These are phyloP conservation scores for Leccinum boreale DNA, from an alignment of 768 basidiomycete species.

Conservation along the genomic window DNA sequence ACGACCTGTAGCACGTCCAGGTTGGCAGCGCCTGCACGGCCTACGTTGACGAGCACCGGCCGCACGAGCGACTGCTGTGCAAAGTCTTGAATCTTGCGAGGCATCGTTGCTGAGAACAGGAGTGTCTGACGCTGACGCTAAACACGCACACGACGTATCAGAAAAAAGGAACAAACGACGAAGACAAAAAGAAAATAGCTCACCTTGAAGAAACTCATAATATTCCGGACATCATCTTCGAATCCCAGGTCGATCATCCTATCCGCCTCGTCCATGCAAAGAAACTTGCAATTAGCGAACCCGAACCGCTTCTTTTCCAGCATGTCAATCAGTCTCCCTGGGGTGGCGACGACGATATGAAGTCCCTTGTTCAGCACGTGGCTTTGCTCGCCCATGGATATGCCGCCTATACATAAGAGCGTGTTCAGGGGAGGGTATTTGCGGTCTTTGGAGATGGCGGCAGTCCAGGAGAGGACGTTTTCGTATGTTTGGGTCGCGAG, in stretches of 20 bases:
- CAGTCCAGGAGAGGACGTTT: slow-evolving; percentile 85
- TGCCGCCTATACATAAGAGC: slow-evolving; percentile 94
- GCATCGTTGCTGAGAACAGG: slow-evolving; percentile 99
- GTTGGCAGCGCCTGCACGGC: slow-evolving; percentile 96
- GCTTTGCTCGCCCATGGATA: slow-evolving; percentile 97
- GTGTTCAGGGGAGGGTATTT: slow-evolving; percentile 84
- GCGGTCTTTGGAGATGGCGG: slow-evolving; percentile 72
- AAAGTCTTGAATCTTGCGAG: slow-evolving; percentile 97
- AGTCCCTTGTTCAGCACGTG: slow-evolving; percentile 88
- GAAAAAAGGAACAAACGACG: neutral
- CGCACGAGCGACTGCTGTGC: slow-evolving; percentile 94
- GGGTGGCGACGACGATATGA: slow-evolving; percentile 95
- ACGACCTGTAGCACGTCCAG: slow-evolving; percentile 95
- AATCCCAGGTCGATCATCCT: slow-evolving; percentile 99
- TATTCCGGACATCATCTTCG: slow-evolving; percentile 97
- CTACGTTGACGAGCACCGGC: slow-evolving; percentile 94
- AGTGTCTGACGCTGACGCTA: slow-evolving; percentile 95
- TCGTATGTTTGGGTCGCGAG: slow-evolving; percentile 97
- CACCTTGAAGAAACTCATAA: slow-evolving; percentile 99
- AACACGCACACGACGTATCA: neutral
- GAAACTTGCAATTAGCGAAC: slow-evolving; percentile 89
- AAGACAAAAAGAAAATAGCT: slow-evolving; percentile 10
- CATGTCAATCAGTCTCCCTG: slow-evolving; percentile 97
- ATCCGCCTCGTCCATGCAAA: slow-evolving; percentile 99
- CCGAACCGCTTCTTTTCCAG: slow-evolving; percentile 92